Evolutionary conservation across 371 early-diverging fungal genomes (phyloP), one percentile per base, ranked within the genome.

Genomic region (Dichotomocladium elegans): DNA sequence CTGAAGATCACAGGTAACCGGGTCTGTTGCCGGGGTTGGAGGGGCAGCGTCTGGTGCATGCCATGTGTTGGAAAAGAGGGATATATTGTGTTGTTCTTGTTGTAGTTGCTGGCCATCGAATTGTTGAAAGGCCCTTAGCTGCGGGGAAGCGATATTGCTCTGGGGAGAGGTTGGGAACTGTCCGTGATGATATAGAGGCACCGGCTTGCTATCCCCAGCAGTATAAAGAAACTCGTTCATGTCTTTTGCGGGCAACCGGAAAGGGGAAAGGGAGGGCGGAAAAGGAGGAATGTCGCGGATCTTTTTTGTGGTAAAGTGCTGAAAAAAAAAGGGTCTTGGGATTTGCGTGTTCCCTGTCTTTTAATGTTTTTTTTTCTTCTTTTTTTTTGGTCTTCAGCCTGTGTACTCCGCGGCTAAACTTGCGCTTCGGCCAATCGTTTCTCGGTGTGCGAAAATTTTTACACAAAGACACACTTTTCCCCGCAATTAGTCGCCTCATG

Each of bases 1-100:
- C 53, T 79, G 79, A 9, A 85, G 64, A 57, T 85, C 83, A 50
- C 58, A 60, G 11, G 64, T 51, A 6, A 53, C 51, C 21, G 65
- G 57, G 15, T 54, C 53, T 11, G 56, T 40, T 14, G 46, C 37
- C 14, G 49, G n/a, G n/a, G n/a, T n/a, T n/a, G n/a, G n/a, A n/a
- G n/a, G n/a, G n/a, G n/a, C 22, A 2, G 28, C 24, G n/a, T 22
- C n/a, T 30, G 41, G 14, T 14, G 28, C 26, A 3, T 27, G 28
- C 2, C 34, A 14, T 10, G 37, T 44, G 41, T 47, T 25, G 29
- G 27, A n/a, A 41, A 51, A 40, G 8, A 27, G 26, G 17, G 46
- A 15, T 24, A 22, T 29, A 21, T 29, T 30, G 3, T 45, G 46
- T 27, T 45, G 26, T 27, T 45, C 28, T 27, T 45, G 26, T 51